Conservation (phyloP, 2,329 filamentous ascomycete genomes). For the Trichoderma koningiopsis region DNA sequence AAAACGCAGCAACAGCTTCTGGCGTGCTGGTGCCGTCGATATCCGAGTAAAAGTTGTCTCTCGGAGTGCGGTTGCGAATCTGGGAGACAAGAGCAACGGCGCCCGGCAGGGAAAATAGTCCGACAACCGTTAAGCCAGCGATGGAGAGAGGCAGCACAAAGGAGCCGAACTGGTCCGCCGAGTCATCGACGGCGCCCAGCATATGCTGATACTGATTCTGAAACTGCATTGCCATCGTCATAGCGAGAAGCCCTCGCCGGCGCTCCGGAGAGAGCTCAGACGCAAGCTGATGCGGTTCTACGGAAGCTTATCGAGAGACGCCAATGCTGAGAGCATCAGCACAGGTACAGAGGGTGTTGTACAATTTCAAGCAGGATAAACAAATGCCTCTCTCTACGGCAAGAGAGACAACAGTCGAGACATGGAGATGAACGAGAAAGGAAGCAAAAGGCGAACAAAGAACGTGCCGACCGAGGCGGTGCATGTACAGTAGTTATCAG, state of each 20-base stretch:
- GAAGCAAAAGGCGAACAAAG: neutral
- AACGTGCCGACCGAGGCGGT: neutral
- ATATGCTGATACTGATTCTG: constrained; percentile 7
- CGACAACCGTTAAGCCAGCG: constrained; percentile 40
- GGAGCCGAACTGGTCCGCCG: constrained; percentile 1
- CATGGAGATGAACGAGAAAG: neutral
- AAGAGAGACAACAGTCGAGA: neutral
- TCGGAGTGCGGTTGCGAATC: constrained; percentile 39
- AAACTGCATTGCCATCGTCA: constrained; percentile 22
- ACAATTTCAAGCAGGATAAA: neutral
- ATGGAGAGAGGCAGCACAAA: constrained; percentile 36
- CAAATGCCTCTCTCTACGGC: neutral
- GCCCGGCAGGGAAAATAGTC: constrained; percentile 44
- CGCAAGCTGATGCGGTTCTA: neutral
- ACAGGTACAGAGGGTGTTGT: neutral
- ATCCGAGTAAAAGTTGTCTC: constrained; percentile 63
- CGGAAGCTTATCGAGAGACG: neutral
- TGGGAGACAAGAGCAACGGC: constrained; percentile 40
- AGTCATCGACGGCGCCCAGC: neutral
- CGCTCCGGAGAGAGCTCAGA: constrained; percentile 19
- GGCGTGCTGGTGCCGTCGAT: constrained; percentile 68
- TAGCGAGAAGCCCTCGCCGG: constrained; percentile 18
- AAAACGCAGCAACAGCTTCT: constrained; percentile 64
- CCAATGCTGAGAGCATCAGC: neutral
- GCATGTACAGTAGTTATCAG: constrained; percentile 8